Evolutionary conservation across 2,329 filamentous ascomycete species (phyloP), one percentile per base, ranked within the genome.

Genomic region (Microdochium bolleyi): DNA sequence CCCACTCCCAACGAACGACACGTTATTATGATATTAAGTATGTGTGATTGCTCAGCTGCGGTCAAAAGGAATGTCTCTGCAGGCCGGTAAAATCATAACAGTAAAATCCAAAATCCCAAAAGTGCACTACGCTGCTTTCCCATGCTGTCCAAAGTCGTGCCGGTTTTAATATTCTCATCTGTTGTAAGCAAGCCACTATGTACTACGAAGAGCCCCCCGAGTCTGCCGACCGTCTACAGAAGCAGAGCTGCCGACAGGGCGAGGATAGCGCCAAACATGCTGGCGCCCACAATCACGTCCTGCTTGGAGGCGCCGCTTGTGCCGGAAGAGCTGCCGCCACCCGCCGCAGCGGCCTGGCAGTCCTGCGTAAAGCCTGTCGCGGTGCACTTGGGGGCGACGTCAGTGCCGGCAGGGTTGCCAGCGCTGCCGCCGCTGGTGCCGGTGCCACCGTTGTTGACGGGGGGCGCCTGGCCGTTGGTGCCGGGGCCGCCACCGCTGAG

Each of bases 391-490:
- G 60, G 25, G 25, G 52, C 56, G 25, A 54, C 55, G 19, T 53
- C 54, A 30, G 55, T 61, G 24, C 54, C 49, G 25, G 56, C 54
- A 52, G 46, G 50, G 34, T 54, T 50, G 51, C 50, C 50, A 19
- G 52, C 51, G 2, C 54, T 56, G 41, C 52, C 55, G 27, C 51
- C 53, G 49, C 50, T 41, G 27, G 21, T 30, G 14, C n/a, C 27
- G 52, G 52, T 53, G 19, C 51, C 53, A 25, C 55, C 53, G 14
- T 53, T 51, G 3, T 54, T 49, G 8, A 57, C 52, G 14, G 57
- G 62, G 8, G 61, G 63, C 1, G 63, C 64, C 54, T 67, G 53
- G 21, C 64, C 65, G 51, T 66, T 67, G 8, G 64, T 64, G 11
- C 65, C 64, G 34, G 61, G 58, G 2, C 65, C 65, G 19, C 60